Conservation (phyloP, 169 alveolate species). For the Cryptosporidium bovis region DNA sequence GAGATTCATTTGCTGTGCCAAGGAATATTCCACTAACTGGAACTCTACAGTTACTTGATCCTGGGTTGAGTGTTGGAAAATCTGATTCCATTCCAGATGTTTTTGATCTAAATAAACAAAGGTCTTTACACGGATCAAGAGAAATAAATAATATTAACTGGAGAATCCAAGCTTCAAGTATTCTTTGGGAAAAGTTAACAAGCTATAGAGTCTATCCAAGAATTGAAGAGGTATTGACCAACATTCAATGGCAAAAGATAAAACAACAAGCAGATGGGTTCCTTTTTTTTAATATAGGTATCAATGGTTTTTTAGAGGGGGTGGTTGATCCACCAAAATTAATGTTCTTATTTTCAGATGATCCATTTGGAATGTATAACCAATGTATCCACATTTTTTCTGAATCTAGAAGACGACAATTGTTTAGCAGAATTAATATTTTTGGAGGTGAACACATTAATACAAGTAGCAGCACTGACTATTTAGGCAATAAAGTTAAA, state of each 20-base stretch:
- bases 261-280: slow-evolving; percentile 66
- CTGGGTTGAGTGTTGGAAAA: slow-evolving; percentile 29
- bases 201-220: slow-evolving; percentile 17
- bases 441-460: background rate
- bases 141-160: slow-evolving; percentile 25
- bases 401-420: slow-evolving; percentile 40
- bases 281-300: slow-evolving; percentile 43
- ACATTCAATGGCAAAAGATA: slow-evolving; percentile 59
- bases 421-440: background rate
- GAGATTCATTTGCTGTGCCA: slow-evolving; percentile 44
- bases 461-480: background rate
- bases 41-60: slow-evolving; percentile 21
- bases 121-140: slow-evolving; percentile 25
- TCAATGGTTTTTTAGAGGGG: slow-evolving; percentile 34
- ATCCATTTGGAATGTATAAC: slow-evolving; percentile 72
- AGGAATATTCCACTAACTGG: slow-evolving; percentile 32
- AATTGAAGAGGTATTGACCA: slow-evolving; percentile 37
- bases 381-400: slow-evolving; percentile 68
- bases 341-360: slow-evolving; percentile 55
- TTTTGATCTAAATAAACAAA: slow-evolving; percentile 32
- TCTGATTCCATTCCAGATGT: slow-evolving; percentile 21
- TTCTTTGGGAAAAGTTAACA: slow-evolving; percentile 58
- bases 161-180: slow-evolving; percentile 56
- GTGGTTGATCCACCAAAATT: slow-evolving; percentile 47
- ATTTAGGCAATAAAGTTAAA: background rate